phyloP scores from a whole-genome alignment of 2,329 filamentous ascomycete genomes.

The Orbilia brochopaga region DNA sequence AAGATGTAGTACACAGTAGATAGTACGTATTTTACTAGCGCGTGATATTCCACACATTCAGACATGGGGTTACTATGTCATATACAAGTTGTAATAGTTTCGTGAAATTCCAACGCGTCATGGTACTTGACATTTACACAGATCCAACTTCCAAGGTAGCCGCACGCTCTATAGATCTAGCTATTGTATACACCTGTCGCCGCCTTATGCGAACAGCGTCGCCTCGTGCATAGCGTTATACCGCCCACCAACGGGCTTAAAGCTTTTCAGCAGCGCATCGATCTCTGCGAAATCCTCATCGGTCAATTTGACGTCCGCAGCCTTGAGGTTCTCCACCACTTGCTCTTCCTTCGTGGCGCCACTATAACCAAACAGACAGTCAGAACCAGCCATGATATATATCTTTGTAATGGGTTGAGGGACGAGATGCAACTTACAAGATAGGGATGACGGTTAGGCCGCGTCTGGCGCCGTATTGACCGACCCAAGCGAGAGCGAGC shows the following conservation, averaged over 20 bases:
- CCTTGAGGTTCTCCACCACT: conserved; percentile 67
- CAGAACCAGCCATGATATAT: background rate
- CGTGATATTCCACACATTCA: no score
- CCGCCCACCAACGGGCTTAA: conserved; percentile 62
- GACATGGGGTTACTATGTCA: no score
- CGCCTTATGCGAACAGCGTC: conserved; percentile 25
- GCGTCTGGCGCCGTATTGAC: conserved; percentile 62
- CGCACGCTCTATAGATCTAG: background rate
- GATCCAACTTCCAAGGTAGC: background rate
- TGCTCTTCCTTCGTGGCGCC: conserved; percentile 64
- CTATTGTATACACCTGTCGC: background rate
- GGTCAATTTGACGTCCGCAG: conserved; percentile 60
- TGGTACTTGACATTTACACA: no score
- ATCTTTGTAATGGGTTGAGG: no score
- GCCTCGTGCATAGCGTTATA: conserved; percentile 59
- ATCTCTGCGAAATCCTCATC: conserved; percentile 64
- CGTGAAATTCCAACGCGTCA: no score
- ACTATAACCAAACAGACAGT: conserved; percentile 9
- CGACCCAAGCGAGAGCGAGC: conserved; percentile 70
- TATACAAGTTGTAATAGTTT: no score
- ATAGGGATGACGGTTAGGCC: conserved; percentile 69
- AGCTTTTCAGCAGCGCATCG: conserved; percentile 62
- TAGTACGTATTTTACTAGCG: no score
- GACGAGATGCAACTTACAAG: conserved; percentile 61
- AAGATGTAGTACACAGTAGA: no score